Evolutionary conservation across 495 filamentous ascomycete genomes (phyloP).

Genomic region (Ramalina peruviana): DNA sequence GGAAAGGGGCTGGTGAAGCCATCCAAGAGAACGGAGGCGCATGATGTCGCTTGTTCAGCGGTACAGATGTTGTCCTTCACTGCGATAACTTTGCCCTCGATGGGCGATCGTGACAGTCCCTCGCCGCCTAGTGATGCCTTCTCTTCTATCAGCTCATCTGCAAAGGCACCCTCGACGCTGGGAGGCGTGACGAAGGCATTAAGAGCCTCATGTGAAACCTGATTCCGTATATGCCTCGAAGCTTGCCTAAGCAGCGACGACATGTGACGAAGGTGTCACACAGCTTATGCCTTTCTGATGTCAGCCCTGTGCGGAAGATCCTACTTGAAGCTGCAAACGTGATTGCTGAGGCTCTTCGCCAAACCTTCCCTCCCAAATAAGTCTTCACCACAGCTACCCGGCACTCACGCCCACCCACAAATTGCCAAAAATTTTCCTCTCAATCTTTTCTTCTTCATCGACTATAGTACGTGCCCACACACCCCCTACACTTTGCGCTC

Average conservation of each 20-base stretch:
- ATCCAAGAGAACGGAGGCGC: conserved; percentile 64
- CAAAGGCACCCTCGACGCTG: conserved; percentile 21
- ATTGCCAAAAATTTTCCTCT: not conserved
- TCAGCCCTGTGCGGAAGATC: too few relatives aligned
- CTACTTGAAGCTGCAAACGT: too few relatives aligned
- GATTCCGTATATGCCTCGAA: conserved; percentile 34
- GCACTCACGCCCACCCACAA: not conserved
- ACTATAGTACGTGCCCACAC: not conserved
- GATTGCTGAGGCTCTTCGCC: too few relatives aligned
- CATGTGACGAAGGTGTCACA: too few relatives aligned
- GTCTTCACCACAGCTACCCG: too few relatives aligned
- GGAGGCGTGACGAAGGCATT: conserved; percentile 35
- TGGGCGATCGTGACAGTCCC: conserved; percentile 8
- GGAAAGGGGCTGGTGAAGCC: conserved; percentile 61
- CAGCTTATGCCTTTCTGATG: too few relatives aligned
- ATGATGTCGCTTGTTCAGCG: conserved; percentile 55
- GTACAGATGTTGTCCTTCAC: conserved; percentile 91
- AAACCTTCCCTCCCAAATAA: too few relatives aligned
- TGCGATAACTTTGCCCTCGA: conserved; percentile 46
- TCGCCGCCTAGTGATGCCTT: not conserved
- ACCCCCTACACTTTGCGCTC: not conserved
- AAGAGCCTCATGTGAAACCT: conserved; percentile 24
- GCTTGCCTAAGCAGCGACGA: conserved; percentile 22
- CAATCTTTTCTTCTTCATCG: conserved; percentile 2
- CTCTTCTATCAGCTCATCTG: not conserved